phyloP scores from a whole-genome alignment of 495 filamentous ascomycete genomes.

The Pyrenula aspistea region DNA sequence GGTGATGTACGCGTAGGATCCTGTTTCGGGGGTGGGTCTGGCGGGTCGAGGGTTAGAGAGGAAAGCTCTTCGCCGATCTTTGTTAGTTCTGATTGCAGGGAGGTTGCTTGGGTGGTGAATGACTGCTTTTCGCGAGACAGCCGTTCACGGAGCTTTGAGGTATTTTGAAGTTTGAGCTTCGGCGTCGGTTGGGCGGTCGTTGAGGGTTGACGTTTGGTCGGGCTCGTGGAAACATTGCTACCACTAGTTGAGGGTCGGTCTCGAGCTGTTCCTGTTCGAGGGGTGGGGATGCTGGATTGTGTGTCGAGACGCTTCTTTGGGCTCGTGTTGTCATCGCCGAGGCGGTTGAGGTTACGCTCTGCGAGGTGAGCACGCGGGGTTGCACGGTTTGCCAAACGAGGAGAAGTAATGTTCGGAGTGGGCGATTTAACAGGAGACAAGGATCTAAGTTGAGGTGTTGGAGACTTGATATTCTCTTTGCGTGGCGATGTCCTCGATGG shows the following conservation, averaged over 20 bases:
- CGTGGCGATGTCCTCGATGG: conserved; percentile 16
- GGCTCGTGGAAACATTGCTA: conserved; percentile 6
- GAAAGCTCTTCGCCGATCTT: too few relatives aligned
- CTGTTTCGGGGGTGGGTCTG: too few relatives aligned
- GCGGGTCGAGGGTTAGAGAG: too few relatives aligned
- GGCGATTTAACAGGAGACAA: not conserved
- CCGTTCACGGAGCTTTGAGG: too few relatives aligned
- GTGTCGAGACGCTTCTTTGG: not conserved
- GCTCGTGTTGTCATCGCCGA: not conserved
- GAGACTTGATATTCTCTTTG: conserved; percentile 5
- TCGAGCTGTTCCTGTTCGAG: not conserved
- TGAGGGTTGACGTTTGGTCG: conserved; percentile 33
- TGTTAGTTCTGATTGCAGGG: too few relatives aligned
- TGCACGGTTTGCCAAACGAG: not conserved
- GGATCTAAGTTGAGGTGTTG: not conserved
- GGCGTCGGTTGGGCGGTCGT: too few relatives aligned
- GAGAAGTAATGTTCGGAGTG: not conserved
- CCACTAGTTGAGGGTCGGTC: not conserved
- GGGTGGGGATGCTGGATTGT: not conserved
- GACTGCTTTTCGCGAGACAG: too few relatives aligned
- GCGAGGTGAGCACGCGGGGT: conserved; percentile 6
- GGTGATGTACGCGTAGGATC: too few relatives aligned
- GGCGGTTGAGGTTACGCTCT: not conserved
- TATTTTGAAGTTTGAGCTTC: too few relatives aligned
- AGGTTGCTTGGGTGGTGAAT: not conserved